Evolutionary conservation across 2,329 filamentous ascomycete genomes (phyloP), one percentile per base, ranked within the genome.

Genomic region (Neonectria hederae): DNA sequence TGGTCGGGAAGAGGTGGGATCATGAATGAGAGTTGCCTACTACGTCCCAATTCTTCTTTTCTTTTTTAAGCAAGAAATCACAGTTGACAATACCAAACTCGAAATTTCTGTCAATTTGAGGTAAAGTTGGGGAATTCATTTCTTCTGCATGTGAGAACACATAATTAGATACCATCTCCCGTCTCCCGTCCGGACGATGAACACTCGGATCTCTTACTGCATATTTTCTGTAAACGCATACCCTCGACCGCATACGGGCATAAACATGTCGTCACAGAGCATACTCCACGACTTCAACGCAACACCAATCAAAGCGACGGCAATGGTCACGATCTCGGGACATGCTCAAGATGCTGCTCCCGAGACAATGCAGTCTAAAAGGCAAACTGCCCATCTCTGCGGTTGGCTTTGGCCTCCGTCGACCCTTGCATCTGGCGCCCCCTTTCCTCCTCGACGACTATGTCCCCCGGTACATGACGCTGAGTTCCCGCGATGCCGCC

Each of bases 401-500:
- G 14, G 22, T 21, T 54, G 13, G 13, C 13, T 51, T 30, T 57
- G 26, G 13, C 26, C 30, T 45, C 45, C 65, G 59, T 54, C 72
- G 74, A 17, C 59, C 69, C 30, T 80, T 89, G 4, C 86, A 88
- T 72, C 80, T 88, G 3, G 86, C 86, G 6, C 86, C 86, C 9
- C 86, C 86, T 2, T 96, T 92, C 76, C 85, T 96, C 21, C 85
- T 96, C 3, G 88, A 91, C 59, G 86, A 90, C 74, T 93, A 96
- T 77, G 87, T 86, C 13, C 92, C 92, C 1, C 87, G 90, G 53
- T 94, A 94, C 75, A 86, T 90, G 70, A 83, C 87, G 5, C 83
- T 96, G 13, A 88, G 89, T 2, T 87, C 90, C 1, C 76, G 86
- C 3, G 90, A 94, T 57, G 89, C 87, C 4, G 84, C 91, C 2